Percentiles rank a stretch among this genome's conserved stretches.
Conservation (phyloP, 352 stramenopile genomes). For the Globisporangium rhizosaccharum region DNA sequence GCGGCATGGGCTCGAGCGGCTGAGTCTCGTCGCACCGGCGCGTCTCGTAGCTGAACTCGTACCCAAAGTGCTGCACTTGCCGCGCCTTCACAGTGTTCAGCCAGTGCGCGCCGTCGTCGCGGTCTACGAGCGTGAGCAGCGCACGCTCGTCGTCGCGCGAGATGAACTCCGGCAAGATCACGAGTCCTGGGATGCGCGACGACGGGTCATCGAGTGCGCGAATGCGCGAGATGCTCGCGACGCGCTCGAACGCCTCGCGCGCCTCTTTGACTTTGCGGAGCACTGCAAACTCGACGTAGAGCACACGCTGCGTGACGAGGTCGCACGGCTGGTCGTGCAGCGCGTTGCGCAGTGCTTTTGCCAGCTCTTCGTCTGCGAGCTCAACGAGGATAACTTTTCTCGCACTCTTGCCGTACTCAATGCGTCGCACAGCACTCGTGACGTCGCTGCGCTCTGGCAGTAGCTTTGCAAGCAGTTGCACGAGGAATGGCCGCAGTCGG, state of each 20-base stretch:
- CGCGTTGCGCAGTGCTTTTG: slow-evolving; percentile 24
- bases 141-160: slow-evolving; percentile 42
- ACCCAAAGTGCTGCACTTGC: slow-evolving; percentile 87
- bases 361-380: slow-evolving; percentile 11
- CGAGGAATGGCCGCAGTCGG: slow-evolving; percentile 47
- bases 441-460: slow-evolving; percentile 4
- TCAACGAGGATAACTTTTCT: slow-evolving; percentile 46
- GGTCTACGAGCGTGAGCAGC: slow-evolving; percentile 57
- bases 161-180: slow-evolving; percentile 63
- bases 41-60: slow-evolving; percentile 86
- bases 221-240: slow-evolving; percentile 51
- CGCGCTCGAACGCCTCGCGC: slow-evolving; percentile 48
- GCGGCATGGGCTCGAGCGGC: slow-evolving; percentile 45
- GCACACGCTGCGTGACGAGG: slow-evolving; percentile 41
- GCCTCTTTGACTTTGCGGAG: slow-evolving; percentile 61
- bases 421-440: slow-evolving; percentile 25
- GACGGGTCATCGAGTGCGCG: slow-evolving; percentile 31
- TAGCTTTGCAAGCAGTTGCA: slow-evolving; percentile 4
- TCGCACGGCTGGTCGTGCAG: slow-evolving; percentile 60
- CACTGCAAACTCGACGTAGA: slow-evolving; percentile 76
- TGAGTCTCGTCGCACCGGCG: slow-evolving; percentile 46
- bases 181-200: slow-evolving; percentile 50
- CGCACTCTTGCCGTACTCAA: slow-evolving; percentile 56
- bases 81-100: slow-evolving; percentile 70
- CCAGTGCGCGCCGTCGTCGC: slow-evolving; percentile 45